A percentile compares a stretch with the other conserved stretches of the same genome.
These are phyloP conservation scores for Talaromyces sp. DNA, from an alignment of 2,329 filamentous ascomycete species.

Conservation along the genomic window DNA sequence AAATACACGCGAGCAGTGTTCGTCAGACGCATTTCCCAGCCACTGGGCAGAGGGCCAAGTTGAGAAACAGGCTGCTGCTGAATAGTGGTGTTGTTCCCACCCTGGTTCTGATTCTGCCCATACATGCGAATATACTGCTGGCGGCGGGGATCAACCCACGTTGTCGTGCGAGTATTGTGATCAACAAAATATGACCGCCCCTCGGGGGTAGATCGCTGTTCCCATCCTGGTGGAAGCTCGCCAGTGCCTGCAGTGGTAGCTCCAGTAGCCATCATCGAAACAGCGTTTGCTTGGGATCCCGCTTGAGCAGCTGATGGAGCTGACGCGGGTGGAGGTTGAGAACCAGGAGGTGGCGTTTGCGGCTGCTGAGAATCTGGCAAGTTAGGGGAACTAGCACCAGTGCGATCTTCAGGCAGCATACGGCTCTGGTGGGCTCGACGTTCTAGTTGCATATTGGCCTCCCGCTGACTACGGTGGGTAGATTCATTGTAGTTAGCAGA, in stretches of 20 bases:
- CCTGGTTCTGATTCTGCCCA: slow-evolving; percentile 68
- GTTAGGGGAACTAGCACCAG: slow-evolving; percentile 87
- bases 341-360: slow-evolving; percentile 49
- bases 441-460: slow-evolving; percentile 90
- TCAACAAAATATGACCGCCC: slow-evolving; percentile 96
- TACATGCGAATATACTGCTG: slow-evolving; percentile 99
- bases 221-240: slow-evolving; percentile 94
- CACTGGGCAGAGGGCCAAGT: slow-evolving; percentile 89
- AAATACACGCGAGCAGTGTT: slow-evolving; percentile 98
- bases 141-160: slow-evolving; percentile 95
- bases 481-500: slow-evolving; percentile 75
- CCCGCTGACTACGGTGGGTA: slow-evolving; percentile 76
- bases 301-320: slow-evolving; percentile 42
- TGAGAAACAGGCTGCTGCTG: slow-evolving; percentile 92
- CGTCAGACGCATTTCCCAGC: slow-evolving; percentile 99
- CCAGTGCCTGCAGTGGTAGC: slow-evolving; percentile 92
- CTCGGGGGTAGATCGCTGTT: slow-evolving; percentile 93
- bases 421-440: slow-evolving; percentile 92
- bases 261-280: slow-evolving; percentile 91
- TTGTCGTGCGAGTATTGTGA: slow-evolving; percentile 96
- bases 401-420: slow-evolving; percentile 92
- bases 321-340: slow-evolving; percentile 26
- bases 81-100: slow-evolving; percentile 74
- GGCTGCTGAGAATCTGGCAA: slow-evolving; percentile 57
- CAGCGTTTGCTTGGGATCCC: slow-evolving; percentile 55